Base-by-base conservation (phyloP, 164 flowering plant genomes). In the Piper longum region DNA sequence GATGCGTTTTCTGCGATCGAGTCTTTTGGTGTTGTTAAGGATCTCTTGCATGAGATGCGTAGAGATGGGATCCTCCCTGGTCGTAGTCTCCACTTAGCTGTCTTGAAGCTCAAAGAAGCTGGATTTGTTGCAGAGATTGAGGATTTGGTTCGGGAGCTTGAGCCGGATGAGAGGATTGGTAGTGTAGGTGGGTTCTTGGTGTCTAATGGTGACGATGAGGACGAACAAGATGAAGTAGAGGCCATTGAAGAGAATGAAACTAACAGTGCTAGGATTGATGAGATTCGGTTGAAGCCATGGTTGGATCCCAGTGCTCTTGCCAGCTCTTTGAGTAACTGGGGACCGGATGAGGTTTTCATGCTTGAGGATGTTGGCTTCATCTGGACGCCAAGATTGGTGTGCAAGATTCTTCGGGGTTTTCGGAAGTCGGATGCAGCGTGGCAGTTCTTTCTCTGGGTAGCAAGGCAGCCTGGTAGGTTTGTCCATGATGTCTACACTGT, bases 381-480 rank as follows among this genome's bases (percentile, higher is more conserved):
- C 14, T 93, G 97, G 98, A 90, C 97, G 0, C 79, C 76, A 26
- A n/a, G 91, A 61, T 77, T 93, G 70, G 96, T 87, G 19, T 85
- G 95, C 76, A 93, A 90, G 79, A 66, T 88, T 42, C 80, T 93
- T 63, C 76, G 96, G 69, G 81, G 69, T 66, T 83, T 90, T 68
- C 88, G 74, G 66, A 78, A 84, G 42, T 75, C 86, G 7, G 84
- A 82, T 65, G 77, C 95, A 36, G 97, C 96, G 36, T 88, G 97
- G 96, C 73, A 84, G 43, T 93, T 93, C 74, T 93, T 90, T 75
- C 75, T 81, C 70, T 93, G 98, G 98, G 96, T 90, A 65, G 82
- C 92, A 73, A 64, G 57, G 71, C 98, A 87, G 69, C 96, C 92
- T 18, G 91, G 73, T 16, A 73, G 85, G 40, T 93, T 82, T 57